Evolutionary conservation across 139 green algal genomes (phyloP).

Genomic region (Volvox reticuliferus): DNA sequence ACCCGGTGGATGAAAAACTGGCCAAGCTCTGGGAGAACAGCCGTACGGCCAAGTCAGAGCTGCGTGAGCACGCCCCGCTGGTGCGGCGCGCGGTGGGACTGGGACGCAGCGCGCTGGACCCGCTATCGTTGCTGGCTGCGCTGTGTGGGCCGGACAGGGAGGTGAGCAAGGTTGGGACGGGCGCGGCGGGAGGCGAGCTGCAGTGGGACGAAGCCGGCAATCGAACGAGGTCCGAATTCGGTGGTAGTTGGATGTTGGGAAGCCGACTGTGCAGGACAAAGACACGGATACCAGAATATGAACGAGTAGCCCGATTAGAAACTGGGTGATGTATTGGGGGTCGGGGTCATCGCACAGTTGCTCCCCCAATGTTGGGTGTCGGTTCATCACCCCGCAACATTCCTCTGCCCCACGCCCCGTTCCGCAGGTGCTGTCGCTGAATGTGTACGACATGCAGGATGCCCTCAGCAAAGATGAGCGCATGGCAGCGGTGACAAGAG

Average conservation of each 20-base stretch:
- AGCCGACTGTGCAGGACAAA: too few species aligned
- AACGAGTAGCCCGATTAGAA: too few species aligned
- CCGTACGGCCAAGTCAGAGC: conserved; percentile 71
- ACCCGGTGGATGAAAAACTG: conserved; percentile 80
- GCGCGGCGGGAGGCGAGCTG: background rate
- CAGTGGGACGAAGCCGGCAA: too few species aligned
- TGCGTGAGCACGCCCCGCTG: conserved; percentile 69
- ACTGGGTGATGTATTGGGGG: too few species aligned
- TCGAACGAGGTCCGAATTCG: too few species aligned
- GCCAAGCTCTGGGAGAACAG: conserved; percentile 86
- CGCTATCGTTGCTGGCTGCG: conserved; percentile 82
- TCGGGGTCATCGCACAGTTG: too few species aligned
- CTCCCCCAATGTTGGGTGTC: too few species aligned
- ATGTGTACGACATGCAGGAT: conserved; percentile 57
- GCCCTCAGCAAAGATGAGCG: conserved; percentile 35
- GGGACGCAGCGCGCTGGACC: conserved; percentile 85
- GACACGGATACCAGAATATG: too few species aligned
- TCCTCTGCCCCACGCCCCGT: background rate
- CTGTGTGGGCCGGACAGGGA: conserved; percentile 80
- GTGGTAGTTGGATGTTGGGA: too few species aligned
- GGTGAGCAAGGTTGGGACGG: conserved; percentile 42
- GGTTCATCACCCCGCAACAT: background rate
- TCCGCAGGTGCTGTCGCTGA: conserved; percentile 55
- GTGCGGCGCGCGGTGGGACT: conserved; percentile 89
- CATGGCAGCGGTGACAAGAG: conserved; percentile 31